Base-by-base conservation (phyloP, 495 filamentous ascomycete genomes). In the Aspergillus biplanus region DNA sequence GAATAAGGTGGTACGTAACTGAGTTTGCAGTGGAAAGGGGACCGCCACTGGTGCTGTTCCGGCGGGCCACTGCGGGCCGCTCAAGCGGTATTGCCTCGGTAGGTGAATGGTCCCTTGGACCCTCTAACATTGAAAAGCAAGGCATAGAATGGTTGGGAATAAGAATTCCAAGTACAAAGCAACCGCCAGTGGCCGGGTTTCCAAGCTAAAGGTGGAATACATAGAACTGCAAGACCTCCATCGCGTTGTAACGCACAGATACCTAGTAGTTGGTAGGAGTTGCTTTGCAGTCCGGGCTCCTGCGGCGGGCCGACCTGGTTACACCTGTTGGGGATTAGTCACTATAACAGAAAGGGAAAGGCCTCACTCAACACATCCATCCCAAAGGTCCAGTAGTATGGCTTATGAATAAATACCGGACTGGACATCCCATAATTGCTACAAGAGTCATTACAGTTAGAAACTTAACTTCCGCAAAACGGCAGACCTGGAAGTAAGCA, bases 41-140 rank as follows among this genome's bases (percentile, higher is more conserved):
- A 27, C 21, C 21, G 21, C 21, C 21, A 27, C 21, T 1, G 16
- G 4, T 13, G 12, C 5, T 5, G 6, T 9, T 27, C 16, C 9
- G 21, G 33, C 52, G 31, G 52, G 31, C 27, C 31, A 34, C 52
- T 15, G 52, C 52, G 52, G 32, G 12, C 52, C 52, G 52, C 52
- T 12, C 15, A 33, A 33, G 31, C 27, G 52, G 52, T 34, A 50
- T 54, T 54, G 52, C 52, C 52, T 54, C 52, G 52, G 52, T 33
- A 27, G 46, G 12, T 27, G 15, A 57, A 12, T 21, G 21, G 16
- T 18, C 8, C 5, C 5, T 27, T 49, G n/a, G n/a, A 7, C n/a
- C n/a, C n/a, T n/a, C n/a, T n/a, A n/a, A n/a, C 39, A 44, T 11
- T 11, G 39, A 44, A 44, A 13, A 2, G 8, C 8, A 27, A 27